phyloP scores from a whole-genome alignment of 2,329 filamentous ascomycete species.

The Lasiodiplodia citricola region DNA sequence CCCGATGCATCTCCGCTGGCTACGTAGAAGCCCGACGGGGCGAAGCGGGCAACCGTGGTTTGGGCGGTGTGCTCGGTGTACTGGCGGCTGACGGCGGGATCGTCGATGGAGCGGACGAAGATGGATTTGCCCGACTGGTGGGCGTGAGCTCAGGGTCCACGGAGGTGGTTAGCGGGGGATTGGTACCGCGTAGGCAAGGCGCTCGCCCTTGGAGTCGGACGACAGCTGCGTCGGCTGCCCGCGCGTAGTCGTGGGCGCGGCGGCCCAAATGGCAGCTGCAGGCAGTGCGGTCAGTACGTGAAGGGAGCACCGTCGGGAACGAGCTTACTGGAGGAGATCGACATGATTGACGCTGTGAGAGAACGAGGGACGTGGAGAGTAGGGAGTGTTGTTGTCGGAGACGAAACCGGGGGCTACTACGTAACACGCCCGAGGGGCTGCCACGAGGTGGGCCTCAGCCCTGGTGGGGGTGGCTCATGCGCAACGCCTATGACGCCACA shows the following conservation, averaged over 20 bases:
- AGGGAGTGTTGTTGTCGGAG: conserved; percentile 8
- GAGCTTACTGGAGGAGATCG: conserved; percentile 20
- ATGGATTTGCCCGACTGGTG: conserved; percentile 89
- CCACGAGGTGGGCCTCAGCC: background rate
- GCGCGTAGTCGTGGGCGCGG: conserved; percentile 80
- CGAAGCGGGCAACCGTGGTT: conserved; percentile 92
- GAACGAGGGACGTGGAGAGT: background rate
- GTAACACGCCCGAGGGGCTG: conserved; percentile 18
- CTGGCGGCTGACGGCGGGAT: conserved; percentile 82
- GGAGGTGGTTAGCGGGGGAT: conserved; percentile 2
- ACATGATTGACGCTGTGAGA: conserved; percentile 7
- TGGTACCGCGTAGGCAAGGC: conserved; percentile 88
- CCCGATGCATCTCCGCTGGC: conserved; percentile 89
- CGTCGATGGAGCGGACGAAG: conserved; percentile 92
- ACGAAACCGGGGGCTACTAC: conserved; percentile 6
- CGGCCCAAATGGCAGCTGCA: conserved; percentile 77
- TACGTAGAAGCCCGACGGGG: conserved; percentile 92
- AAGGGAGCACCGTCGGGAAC: background rate
- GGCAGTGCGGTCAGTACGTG: background rate
- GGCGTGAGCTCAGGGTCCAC: background rate
- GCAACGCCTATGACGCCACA: background rate
- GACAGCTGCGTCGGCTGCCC: conserved; percentile 90
- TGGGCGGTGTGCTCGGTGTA: conserved; percentile 89
- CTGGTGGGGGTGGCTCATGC: conserved; percentile 16
- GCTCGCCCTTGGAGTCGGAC: conserved; percentile 84